Base-by-base conservation (phyloP, 2,329 filamentous ascomycete genomes). In the Aspergillus uvarum region DNA sequence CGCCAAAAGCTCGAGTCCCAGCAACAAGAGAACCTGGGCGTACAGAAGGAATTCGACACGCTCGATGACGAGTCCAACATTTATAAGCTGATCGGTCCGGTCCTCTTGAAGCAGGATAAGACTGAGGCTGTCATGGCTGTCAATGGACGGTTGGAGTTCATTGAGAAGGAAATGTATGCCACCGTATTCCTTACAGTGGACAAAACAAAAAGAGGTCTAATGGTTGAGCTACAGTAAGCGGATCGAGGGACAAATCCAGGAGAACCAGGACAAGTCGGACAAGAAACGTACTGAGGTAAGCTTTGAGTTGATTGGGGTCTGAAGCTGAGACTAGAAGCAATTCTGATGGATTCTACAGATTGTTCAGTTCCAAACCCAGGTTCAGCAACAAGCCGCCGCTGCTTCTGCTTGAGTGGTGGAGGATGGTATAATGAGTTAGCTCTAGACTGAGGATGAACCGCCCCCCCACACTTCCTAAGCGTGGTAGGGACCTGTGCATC, bases 81-180 rank as follows among this genome's bases (percentile, higher is more conserved):
- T 76, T 99, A 96, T 85, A 99, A 98, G 79, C 86, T 97, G 47
- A 87, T 96, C 51, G 95, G 95, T 0, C 95, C 95, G 0, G 91
- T 98, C 6, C 80, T 99, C 42, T 78, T 99, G 71, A 97, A 98
- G 82, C 95, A 99, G 77, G 95, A 98, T 59, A 93, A 91, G 76
- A 80, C 86, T 1, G 95, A 99, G 75, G 95, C 95, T 0, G 87
- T 92, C 65, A 89, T 91, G 82, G 93, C 92, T 0, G 95, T 99
- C 19, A 92, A 96, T 68, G 91, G 91, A 21, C 87, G 95, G 24
- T 77, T 99, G 54, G 92, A 96, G 66, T 98, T 94, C 72, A 99
- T 99, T 66, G 85, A 88, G 66, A 91, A 94, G 71, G 94, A 99
- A 74, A 95, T 98, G 92, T 96, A 75, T 76, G 88, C 74, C 21